These are phyloP conservation scores for Grifola frondosa DNA, from an alignment of 1,284 basidiomycete genomes.

Conservation along the genomic window DNA sequence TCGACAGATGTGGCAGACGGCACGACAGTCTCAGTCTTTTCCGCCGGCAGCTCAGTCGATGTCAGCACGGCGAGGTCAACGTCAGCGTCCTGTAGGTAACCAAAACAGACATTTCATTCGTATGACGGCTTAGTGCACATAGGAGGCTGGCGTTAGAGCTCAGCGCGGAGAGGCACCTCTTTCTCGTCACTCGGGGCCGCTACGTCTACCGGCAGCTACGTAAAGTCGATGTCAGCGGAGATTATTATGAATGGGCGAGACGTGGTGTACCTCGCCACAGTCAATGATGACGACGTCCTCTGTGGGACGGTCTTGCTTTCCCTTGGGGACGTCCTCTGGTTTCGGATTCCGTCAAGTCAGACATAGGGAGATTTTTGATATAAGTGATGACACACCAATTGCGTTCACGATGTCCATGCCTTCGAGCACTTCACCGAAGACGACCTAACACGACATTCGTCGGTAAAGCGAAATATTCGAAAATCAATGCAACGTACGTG, in stretches of 20 bases:
- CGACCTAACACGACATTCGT: slow-evolving; percentile 66
- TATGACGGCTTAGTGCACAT: slow-evolving; percentile 38
- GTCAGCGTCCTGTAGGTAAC: slow-evolving; percentile 25
- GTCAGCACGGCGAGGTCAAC: neutral
- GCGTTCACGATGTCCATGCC: slow-evolving; percentile 81
- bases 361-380: no score
- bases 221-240: slow-evolving; percentile 7
- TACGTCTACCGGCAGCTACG: slow-evolving; percentile 63
- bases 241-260: neutral
- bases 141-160: slow-evolving; percentile 70
- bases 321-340: slow-evolving; percentile 72
- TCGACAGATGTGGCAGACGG: slow-evolving; percentile 18
- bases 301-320: slow-evolving; percentile 64
- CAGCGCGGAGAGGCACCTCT: slow-evolving; percentile 88
- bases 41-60: slow-evolving; percentile 4
- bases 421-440: slow-evolving; percentile 89
- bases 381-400: slow-evolving; percentile 58
- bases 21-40: slow-evolving; percentile 16
- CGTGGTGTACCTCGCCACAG: slow-evolving; percentile 74
- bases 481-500: slow-evolving; percentile 59
- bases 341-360: slow-evolving; percentile 16
- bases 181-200: slow-evolving; percentile 67
- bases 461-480: no score
- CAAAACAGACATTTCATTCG: slow-evolving; percentile 53
- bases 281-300: slow-evolving; percentile 77